Base-by-base conservation (phyloP, 1,284 basidiomycete species). In the Inonotus obliquus region DNA sequence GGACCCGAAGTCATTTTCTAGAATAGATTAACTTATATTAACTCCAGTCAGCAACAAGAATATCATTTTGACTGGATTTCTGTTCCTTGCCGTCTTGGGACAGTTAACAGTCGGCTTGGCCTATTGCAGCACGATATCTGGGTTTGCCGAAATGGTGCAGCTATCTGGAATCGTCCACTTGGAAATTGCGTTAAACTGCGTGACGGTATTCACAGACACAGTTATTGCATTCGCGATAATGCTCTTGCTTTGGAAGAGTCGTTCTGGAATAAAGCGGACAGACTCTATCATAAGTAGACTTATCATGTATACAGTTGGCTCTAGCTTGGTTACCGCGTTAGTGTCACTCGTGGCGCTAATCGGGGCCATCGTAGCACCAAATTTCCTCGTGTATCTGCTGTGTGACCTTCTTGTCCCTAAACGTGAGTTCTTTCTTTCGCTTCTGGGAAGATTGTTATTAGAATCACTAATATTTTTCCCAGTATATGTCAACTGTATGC, bases 241-340 rank as follows among this genome's bases (percentile, higher is more conserved):
- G 2, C 27, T 25, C 11, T 37, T 62, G 14, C 21, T 62, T n/a
- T 55, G 44, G 10, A 41, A 32, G n/a, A 21, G 21, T 9, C 60
- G 60, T n/a, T 32, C 56, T 11, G 54, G 60, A n/a, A 32, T 62
- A 6, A 57, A 53, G 54, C 17, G 41, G 38, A 57, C 54, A 19
- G 60, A 62, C 21, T 57, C 60, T 14, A 7, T 62, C 37, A 38
- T 62, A 14, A 25, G 41, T 11, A 23, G 39, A 17, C 35, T 62
- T 10, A 44, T 62, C 9, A 4, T 53, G 47, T 62, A 62, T 32
- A 62, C 60, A 3, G 35, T 62, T 13, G 27, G 23, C 7, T 51
- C 54, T 0, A 54, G 60, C 1, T 47, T 57, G 13, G 48, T 38
- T 1, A 57, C 60, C 17, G 25, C 29, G 14, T 9, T 57, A 11